These are phyloP conservation scores for Vanderwaltozyma verrucispora DNA, from an alignment of 805 yeast species.

Conservation along the genomic window DNA sequence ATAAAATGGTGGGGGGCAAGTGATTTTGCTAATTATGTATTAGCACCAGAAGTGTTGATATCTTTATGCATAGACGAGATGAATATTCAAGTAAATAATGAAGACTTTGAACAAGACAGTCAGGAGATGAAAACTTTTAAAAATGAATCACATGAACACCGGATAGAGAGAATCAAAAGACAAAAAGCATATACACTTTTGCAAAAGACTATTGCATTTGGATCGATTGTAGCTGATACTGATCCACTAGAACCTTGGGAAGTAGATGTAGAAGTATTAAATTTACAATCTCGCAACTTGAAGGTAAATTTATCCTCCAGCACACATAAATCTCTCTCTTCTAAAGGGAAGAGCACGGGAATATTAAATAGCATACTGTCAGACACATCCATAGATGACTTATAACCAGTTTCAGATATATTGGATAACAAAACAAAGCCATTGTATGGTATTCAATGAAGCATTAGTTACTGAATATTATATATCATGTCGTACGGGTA, in stretches of 20 bases:
- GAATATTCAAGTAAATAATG: slow-evolving; percentile 4
- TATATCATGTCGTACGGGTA: too few relatives aligned
- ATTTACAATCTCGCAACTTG: neutral
- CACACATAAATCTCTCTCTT: too few relatives aligned
- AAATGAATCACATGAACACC: neutral
- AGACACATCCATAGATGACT: too few relatives aligned
- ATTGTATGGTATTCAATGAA: too few relatives aligned
- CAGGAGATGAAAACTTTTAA: slow-evolving; percentile 3
- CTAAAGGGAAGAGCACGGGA: too few relatives aligned
- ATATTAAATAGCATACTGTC: too few relatives aligned
- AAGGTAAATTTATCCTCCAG: too few relatives aligned
- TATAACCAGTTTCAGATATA: too few relatives aligned
- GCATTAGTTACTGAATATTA: too few relatives aligned
- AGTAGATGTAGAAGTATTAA: slow-evolving; percentile 5
- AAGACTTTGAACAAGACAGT: neutral
- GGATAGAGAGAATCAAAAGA: slow-evolving; percentile 11
- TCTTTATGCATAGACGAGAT: slow-evolving; percentile 41
- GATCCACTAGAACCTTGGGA: slow-evolving; percentile 25
- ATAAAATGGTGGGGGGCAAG: slow-evolving; percentile 51
- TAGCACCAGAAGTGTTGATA: slow-evolving; percentile 53
- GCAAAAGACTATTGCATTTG: slow-evolving; percentile 39
- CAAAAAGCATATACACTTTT: slow-evolving; percentile 39
- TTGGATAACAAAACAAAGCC: too few relatives aligned
- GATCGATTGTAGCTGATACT: slow-evolving; percentile 26
- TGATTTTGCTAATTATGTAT: slow-evolving; percentile 45